Evolutionary conservation across 257 asterid species (phyloP).

Genomic region (Petunia axillaris): DNA sequence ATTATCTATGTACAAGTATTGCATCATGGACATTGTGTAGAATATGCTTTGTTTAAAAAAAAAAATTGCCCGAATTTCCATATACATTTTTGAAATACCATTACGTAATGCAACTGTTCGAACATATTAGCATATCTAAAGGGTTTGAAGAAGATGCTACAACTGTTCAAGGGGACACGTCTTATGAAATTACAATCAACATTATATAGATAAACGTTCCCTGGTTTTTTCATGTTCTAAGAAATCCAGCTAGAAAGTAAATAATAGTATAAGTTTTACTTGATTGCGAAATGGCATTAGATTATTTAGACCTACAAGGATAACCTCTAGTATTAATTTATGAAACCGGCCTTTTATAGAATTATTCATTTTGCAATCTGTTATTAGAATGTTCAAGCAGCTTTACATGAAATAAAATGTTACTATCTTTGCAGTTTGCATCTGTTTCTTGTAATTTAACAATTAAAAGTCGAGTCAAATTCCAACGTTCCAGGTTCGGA

Average conservation of each 20-base stretch:
- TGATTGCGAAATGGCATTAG: background rate
- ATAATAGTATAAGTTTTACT: too few relatives aligned
- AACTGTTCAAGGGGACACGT: too few relatives aligned
- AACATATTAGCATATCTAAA: too few relatives aligned
- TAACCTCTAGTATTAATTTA: background rate
- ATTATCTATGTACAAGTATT: too few relatives aligned
- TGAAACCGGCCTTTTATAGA: background rate
- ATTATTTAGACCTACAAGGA: background rate
- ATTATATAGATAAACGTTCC: too few relatives aligned
- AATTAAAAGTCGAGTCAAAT: slow-evolving; percentile 50
- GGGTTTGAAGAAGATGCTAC: too few relatives aligned
- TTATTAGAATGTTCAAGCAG: background rate
- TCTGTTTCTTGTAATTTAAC: slow-evolving; percentile 23
- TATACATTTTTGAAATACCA: too few relatives aligned
- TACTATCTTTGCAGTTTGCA: background rate
- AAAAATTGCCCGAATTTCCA: too few relatives aligned
- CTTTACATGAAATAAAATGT: background rate
- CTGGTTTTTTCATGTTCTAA: background rate
- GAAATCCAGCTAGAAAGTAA: background rate
- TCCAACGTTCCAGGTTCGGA: slow-evolving; percentile 53
- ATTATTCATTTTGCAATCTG: background rate
- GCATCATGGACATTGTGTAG: too few relatives aligned
- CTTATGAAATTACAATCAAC: background rate
- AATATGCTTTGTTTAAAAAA: too few relatives aligned
- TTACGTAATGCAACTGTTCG: too few relatives aligned